Evolutionary conservation across 2,329 filamentous ascomycete genomes (phyloP), one percentile per base, ranked within the genome.

Genomic region (Ramularia endophylla): DNA sequence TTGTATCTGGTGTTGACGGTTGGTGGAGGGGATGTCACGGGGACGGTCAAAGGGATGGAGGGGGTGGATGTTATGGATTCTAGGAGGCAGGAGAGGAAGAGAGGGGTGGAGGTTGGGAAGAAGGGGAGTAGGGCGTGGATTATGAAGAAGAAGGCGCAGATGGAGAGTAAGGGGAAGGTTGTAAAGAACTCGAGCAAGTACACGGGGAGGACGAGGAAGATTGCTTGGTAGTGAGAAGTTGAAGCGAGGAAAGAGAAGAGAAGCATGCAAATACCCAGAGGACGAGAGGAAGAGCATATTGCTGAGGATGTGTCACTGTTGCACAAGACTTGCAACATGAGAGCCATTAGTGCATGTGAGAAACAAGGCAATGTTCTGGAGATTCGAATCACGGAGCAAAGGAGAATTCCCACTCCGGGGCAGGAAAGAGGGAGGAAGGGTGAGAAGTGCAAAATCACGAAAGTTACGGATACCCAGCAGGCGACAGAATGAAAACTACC

Each of bases 1-100:
- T 72, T 94, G n/a, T 98, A 98, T 63, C 73, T 98, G 2, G 90
- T 98, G 0, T 69, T 98, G 22, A 95, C 88, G 0, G 92, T 95
- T 1, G 92, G 90, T 22, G 75, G 77, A 2, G 83, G 85, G 7
- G 74, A 77, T 35, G 95, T 98, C 50, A 95, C 89, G 0, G 85
- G 86, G 5, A 85, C 95, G 3, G 87, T 98, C 9, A 76, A 82
- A 45, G 87, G 85, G 2, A 87, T 97, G 87, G 85, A 92, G 15
- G 84, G 55, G 22, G 87, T 97, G 5, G 86, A 72, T 61, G 78
- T 95, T 7, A 61, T 86, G 54, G 88, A 94, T 62, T 72, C 77
- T 15, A 65, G 80, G 49, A 77, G 74, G 56, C 77, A 69, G 53
- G 70, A 9, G 69, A 55, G 64, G 27, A 64, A 64, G 44, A 73